Percentiles rank a stretch among this genome's conserved stretches.
phyloP scores from a whole-genome alignment of 176 grass and related monocot species.

The Oryza nivara region DNA sequence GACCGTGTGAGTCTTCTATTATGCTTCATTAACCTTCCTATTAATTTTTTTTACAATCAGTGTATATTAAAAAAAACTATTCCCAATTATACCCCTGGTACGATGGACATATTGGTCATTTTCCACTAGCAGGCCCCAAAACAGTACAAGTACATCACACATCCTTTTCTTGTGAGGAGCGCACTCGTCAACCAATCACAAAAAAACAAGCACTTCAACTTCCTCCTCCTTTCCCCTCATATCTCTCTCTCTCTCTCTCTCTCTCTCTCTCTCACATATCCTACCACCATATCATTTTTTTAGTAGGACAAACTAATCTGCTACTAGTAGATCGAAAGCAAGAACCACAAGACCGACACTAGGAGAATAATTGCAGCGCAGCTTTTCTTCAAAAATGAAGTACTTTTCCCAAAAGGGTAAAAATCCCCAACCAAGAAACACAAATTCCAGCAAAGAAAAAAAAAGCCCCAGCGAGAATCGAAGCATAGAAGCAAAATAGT shows the following conservation, averaged over 20 bases:
- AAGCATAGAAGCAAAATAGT: neutral
- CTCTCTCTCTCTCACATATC: neutral
- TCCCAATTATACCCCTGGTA: conserved; percentile 37
- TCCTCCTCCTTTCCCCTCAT: neutral
- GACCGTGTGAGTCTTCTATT: neutral
- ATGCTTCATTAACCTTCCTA: neutral
- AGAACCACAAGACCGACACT: neutral
- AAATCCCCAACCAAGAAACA: neutral
- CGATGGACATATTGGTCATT: conserved; percentile 28
- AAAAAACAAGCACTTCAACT: neutral
- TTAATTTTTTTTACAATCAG: conserved; percentile 13
- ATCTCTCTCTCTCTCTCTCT: neutral
- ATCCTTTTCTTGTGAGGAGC: conserved; percentile 12
- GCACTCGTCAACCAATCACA: conserved; percentile 34
- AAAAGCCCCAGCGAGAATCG: neutral
- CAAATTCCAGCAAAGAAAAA: conserved; percentile 11
- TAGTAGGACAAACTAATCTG: conserved; percentile 29
- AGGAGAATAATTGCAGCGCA: neutral
- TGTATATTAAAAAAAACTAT: neutral
- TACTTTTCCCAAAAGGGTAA: neutral
- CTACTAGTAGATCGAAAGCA: conserved; percentile 38
- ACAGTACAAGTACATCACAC: neutral
- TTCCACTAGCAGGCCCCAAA: conserved; percentile 3
- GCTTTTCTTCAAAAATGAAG: conserved; percentile 24
- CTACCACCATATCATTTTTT: neutral